Base-by-base conservation (phyloP, 495 filamentous ascomycete genomes). In the Penicillium diatomitis region DNA sequence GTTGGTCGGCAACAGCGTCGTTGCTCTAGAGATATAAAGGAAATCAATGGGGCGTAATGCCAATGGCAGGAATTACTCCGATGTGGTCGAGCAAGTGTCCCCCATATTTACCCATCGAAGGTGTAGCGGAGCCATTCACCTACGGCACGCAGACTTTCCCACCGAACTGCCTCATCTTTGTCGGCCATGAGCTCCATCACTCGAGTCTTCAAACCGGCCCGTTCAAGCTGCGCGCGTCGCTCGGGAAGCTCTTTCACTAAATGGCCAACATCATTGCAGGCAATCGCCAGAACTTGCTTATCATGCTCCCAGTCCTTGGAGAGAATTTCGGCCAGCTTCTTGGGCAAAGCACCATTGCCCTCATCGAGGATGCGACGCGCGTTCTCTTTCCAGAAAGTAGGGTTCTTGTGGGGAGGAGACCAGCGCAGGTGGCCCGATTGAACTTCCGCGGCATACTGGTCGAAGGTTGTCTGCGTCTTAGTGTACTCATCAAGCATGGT, bases 101-200 rank as follows among this genome's bases (percentile, higher is more conserved):
- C 32, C 35, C 11, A 8, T n/a, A 38, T 42, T 67, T 53, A 74
- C 32, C 61, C 56, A 43, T 88, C 84, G 68, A 90, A 89, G 68
- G 83, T 89, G 67, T 95, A 96, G 64, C 89, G 83, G 61, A 96
- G 70, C 89, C 89, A 96, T 54, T 90, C 89, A 2, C 88, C 90
- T 41, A 99, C 84, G 8, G 94, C 90, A 46, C 85, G 83, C 67
- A 99, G 73, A 58, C 87, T 91, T 74, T 99, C 94, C 88, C 90
- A 97, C 58, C 94, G 77, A 9, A 97, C 88, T 49, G 82, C 78
- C 68, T 96, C 90, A 61, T 97, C 89, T 40, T 77, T 73, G 60
- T 95, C 87, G 47, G 76, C 81, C 94, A 99, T 99, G 57, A 97
- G 68, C 68, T 88, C 88, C 94, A 99, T 97, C 43, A 97, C 84